phyloP scores from a whole-genome alignment of 2,329 filamentous ascomycete genomes.

The Stagonosporopsis chrysanthemi region DNA sequence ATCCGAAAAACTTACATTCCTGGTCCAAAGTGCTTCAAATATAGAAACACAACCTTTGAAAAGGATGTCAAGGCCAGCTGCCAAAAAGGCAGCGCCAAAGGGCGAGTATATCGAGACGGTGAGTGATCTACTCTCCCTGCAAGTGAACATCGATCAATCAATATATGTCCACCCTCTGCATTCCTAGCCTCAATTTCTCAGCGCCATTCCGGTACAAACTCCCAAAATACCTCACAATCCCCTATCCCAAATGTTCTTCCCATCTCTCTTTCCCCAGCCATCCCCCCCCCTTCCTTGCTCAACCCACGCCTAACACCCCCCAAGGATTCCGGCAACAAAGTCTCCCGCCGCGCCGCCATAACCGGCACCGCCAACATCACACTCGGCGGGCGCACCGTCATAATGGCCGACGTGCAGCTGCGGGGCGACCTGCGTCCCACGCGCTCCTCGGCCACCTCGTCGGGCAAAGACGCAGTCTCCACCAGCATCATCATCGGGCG shows the following conservation, averaged over 20 bases:
- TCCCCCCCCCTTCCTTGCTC: background rate
- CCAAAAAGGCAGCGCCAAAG: constrained; percentile 69
- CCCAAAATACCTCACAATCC: no score
- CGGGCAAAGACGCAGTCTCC: constrained; percentile 44
- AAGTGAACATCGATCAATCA: no score
- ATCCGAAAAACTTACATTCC: background rate
- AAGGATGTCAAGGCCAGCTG: constrained; percentile 52
- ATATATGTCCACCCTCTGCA: no score
- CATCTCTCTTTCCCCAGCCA: no score
- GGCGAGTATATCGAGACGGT: constrained; percentile 98
- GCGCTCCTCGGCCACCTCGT: constrained; percentile 45
- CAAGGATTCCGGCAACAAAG: constrained; percentile 97
- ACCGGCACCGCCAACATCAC: constrained; percentile 98
- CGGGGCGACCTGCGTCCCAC: constrained; percentile 77
- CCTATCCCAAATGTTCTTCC: background rate
- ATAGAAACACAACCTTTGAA: background rate
- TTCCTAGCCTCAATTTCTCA: no score
- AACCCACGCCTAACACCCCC: background rate
- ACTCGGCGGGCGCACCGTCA: constrained; percentile 90
- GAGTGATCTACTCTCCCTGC: background rate
- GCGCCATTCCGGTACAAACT: no score
- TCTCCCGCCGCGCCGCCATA: constrained; percentile 88
- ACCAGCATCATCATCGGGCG: constrained; percentile 83
- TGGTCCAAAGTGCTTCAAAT: background rate
- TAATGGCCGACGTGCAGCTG: constrained; percentile 93